These are phyloP conservation scores for Beta lomatogona DNA, from an alignment of 179 eudicot species.

Conservation along the genomic window DNA sequence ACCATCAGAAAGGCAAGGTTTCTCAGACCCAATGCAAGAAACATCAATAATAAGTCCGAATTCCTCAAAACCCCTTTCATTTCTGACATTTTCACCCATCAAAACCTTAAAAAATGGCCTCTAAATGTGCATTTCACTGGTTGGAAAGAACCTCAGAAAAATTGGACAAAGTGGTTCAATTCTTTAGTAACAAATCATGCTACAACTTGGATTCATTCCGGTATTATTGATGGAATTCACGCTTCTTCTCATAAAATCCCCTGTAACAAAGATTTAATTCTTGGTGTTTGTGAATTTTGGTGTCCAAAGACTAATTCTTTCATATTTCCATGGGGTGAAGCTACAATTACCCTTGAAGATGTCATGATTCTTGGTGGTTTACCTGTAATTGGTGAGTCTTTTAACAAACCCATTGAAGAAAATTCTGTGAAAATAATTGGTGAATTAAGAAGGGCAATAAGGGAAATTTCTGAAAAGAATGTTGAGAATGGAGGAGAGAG, in stretches of 20 bases:
- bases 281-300: slow-evolving; percentile 36
- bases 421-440: not conserved
- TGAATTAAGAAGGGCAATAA: slow-evolving; percentile 14
- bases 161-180: slow-evolving; percentile 31
- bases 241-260: slow-evolving; percentile 30
- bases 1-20: slow-evolving; percentile 33
- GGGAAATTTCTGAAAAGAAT: not conserved
- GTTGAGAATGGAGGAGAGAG: not conserved
- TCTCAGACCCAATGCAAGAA: slow-evolving; percentile 30
- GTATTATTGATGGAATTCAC: slow-evolving; percentile 32
- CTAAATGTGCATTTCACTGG: slow-evolving; percentile 25
- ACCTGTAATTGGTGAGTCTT: slow-evolving; percentile 26
- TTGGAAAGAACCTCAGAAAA: slow-evolving; percentile 29
- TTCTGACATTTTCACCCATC: slow-evolving; percentile 21
- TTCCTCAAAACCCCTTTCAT: slow-evolving; percentile 27
- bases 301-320: slow-evolving; percentile 29
- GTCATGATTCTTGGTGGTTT: slow-evolving; percentile 39
- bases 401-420: slow-evolving; percentile 1
- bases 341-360: slow-evolving; percentile 40
- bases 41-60: not conserved
- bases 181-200: slow-evolving; percentile 26
- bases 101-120: slow-evolving; percentile 32
- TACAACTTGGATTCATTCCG: slow-evolving; percentile 33
- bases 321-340: slow-evolving; percentile 58
- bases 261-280: slow-evolving; percentile 19